Conservation (phyloP, 371 early-diverging fungal species). For the Mortierella sp. region DNA sequence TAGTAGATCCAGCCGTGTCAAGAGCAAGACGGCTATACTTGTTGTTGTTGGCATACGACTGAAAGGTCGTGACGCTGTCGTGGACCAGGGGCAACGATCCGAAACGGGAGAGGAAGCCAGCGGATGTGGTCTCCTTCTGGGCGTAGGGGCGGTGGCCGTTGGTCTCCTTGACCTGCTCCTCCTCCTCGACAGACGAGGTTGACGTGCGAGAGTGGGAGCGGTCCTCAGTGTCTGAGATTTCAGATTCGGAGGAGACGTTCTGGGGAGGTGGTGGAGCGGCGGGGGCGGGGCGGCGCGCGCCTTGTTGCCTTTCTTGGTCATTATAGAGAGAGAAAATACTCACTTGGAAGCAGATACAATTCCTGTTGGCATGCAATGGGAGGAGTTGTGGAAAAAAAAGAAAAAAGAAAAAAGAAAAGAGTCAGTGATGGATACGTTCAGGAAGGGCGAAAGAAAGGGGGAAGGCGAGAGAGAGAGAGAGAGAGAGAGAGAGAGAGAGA, state of each 20-base stretch:
- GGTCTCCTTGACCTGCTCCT: constrained; percentile 29
- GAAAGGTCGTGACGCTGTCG: constrained; percentile 61
- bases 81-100: constrained; percentile 69
- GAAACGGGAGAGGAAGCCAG: constrained; percentile 60
- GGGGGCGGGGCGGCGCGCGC: background rate
- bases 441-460: background rate
- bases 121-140: constrained; percentile 5
- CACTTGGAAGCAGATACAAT: constrained; percentile 4
- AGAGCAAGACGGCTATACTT: constrained; percentile 63
- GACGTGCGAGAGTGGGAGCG: constrained; percentile 43
- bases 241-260: constrained; percentile 41
- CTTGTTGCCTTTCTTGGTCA: constrained; percentile 28
- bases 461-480: constrained; percentile 1
- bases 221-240: constrained; percentile 38
- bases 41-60: constrained; percentile 65
- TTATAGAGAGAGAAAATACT: constrained; percentile 26
- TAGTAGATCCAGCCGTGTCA: constrained; percentile 55
- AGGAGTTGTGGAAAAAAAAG: too few relatives aligned
- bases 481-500: constrained; percentile 14
- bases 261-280: constrained; percentile 22
- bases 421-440: background rate
- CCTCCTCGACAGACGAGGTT: constrained; percentile 46
- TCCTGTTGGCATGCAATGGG: background rate
- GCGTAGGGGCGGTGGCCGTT: constrained; percentile 21
- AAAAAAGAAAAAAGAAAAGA: constrained; percentile 9